Percentiles rank a stretch among this genome's conserved stretches.
phyloP scores from a whole-genome alignment of 116 monocot genomes.

The Iris pallida region DNA sequence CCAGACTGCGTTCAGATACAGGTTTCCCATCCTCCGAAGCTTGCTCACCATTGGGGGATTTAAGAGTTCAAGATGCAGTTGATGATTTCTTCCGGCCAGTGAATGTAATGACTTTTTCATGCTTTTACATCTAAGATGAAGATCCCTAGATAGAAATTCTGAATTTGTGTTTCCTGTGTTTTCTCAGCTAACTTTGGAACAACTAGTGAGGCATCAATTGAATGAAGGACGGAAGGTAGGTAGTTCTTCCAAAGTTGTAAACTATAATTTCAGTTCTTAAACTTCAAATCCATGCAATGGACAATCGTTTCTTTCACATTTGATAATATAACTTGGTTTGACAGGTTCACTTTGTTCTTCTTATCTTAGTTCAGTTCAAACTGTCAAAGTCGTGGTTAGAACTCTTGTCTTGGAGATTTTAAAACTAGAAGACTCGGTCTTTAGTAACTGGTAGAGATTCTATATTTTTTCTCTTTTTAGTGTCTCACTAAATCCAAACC shows the following conservation, averaged over 20 bases:
- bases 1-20: conserved; percentile 20
- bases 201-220: conserved; percentile 52
- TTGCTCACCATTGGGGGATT: conserved; percentile 40
- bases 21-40: conserved; percentile 17
- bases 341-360: no score
- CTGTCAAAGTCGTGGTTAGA: no score
- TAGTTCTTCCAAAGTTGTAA: background rate
- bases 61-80: conserved; percentile 40
- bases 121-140: no score
- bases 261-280: background rate
- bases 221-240: conserved; percentile 56
- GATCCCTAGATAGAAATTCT: background rate
- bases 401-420: no score
- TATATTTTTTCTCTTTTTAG: no score
- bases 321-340: no score
- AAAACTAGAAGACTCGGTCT: no score
- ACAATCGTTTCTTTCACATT: no score
- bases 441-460: no score
- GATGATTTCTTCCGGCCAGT: conserved; percentile 53
- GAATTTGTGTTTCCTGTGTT: conserved; percentile 5
- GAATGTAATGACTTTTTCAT: conserved; percentile 27
- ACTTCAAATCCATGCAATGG: background rate
- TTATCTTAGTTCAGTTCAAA: no score
- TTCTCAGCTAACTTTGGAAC: conserved; percentile 52
- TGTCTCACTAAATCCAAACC: no score